Base-by-base conservation (phyloP, 495 filamentous ascomycete genomes). In the Cercophora scortea region DNA sequence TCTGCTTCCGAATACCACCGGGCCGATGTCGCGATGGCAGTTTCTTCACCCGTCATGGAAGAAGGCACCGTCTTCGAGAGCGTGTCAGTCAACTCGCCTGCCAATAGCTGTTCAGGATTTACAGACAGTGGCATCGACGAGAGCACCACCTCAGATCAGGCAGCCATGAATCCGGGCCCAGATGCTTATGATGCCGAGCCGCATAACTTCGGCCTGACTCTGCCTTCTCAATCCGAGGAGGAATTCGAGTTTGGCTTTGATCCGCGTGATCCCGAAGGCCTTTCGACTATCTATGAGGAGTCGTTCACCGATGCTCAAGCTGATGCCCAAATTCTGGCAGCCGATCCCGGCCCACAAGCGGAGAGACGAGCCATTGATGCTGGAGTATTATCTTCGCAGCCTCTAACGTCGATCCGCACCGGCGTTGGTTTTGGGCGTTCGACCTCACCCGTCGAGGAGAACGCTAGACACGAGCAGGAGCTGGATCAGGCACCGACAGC, bases 201-300 rank as follows among this genome's bases (percentile, higher is more conserved):
- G 13, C 10, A 13, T 11, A 38, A 38, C 25, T 38, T 38, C 36
- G 3, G 9, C 1, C 36, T 38, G 36, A 7, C 36, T 38, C 36
- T 38, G 9, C 36, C 13, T 8, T 13, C 36, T 38, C 36, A 10
- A 38, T 3, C 36, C 36, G 13, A 13, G 36, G 25, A 25, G 25
- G 2, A 2, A 25, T 33, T 32, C 12, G 52, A 61, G 1, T 43
- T 43, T 12, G 42, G 39, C 17, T 60, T 56, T 42, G 42, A 15
- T 2, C 44, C 52, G 8, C 50, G 55, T n/a, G 52, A 66, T 18
- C 58, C 63, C 1, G 63, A 66, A 46, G 58, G 61, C 5, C 50
- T 66, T 8, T 62, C 63, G 18, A 66, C 63, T 13, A 66, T 66
- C 33, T 61, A 56, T 32, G 63, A 66, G 34, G 63, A 66, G 47